A percentile compares a stretch with the other conserved stretches of the same genome.
phyloP scores from a whole-genome alignment of 2,329 filamentous ascomycete genomes.

The Exophiala phaeomuriformis region DNA sequence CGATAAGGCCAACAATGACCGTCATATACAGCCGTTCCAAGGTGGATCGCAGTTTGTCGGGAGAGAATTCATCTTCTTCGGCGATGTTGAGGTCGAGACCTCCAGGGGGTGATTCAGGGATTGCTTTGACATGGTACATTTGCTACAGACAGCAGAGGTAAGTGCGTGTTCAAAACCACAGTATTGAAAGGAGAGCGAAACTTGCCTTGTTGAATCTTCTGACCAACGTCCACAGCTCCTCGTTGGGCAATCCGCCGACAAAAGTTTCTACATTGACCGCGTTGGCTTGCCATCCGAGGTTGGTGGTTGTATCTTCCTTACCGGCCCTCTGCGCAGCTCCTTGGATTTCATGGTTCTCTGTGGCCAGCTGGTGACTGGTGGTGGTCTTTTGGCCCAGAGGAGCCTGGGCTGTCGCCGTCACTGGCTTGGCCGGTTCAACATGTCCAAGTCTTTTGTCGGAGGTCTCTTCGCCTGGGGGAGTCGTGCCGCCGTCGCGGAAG shows the following conservation, averaged over 20 bases:
- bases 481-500: constrained; percentile 30
- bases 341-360: constrained; percentile 39
- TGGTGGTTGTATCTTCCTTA: constrained; percentile 51
- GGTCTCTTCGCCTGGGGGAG: constrained; percentile 26
- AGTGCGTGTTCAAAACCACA: constrained; percentile 18
- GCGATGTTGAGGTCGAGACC: constrained; percentile 72
- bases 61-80: constrained; percentile 75
- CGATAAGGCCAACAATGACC: constrained; percentile 60
- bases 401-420: constrained; percentile 16
- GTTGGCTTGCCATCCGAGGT: constrained; percentile 57
- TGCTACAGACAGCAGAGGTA: constrained; percentile 38
- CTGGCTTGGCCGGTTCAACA: constrained; percentile 16
- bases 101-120: constrained; percentile 53
- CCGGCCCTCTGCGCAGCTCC: constrained; percentile 43
- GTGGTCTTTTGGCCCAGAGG: constrained; percentile 31
- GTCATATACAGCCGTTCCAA: constrained; percentile 77
- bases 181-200: not conserved
- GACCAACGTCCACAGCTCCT: constrained; percentile 65
- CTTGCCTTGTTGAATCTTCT: constrained; percentile 65
- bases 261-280: constrained; percentile 53
- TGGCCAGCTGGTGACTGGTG: constrained; percentile 41
- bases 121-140: constrained; percentile 65
- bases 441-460: constrained; percentile 18
- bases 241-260: constrained; percentile 61
- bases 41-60: constrained; percentile 71